Percentiles rank a stretch among this genome's conserved stretches.
These are phyloP conservation scores for Scorias spongiosa DNA, from an alignment of 2,329 filamentous ascomycete species.

Conservation along the genomic window DNA sequence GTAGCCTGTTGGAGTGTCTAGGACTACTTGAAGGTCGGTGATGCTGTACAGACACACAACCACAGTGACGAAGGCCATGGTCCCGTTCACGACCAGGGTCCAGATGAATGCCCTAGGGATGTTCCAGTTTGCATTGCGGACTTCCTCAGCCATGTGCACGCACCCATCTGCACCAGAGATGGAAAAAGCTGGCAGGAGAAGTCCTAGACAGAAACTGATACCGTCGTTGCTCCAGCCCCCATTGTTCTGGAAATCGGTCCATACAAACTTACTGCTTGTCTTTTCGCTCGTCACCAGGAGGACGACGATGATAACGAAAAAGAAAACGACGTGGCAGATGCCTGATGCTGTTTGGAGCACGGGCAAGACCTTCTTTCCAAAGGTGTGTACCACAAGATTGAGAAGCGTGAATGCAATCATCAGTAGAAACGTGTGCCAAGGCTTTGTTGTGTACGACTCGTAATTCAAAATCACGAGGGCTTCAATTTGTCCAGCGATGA, in stretches of 20 bases:
- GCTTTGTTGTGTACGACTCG: conserved; percentile 8
- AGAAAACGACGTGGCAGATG: conserved; percentile 5
- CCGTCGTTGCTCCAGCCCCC: conserved; percentile 21
- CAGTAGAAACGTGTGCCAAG: conserved; percentile 24
- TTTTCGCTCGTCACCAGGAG: background rate
- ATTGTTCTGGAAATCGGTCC: conserved; percentile 3
- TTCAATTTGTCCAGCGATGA: conserved; percentile 13
- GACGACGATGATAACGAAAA: conserved; percentile 8
- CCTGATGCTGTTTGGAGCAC: conserved; percentile 30
- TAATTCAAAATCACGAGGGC: conserved; percentile 18
- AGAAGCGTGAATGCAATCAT: conserved; percentile 27
- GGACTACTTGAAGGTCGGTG: conserved; percentile 3
- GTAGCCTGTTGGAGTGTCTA: conserved; percentile 7
- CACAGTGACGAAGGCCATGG: conserved; percentile 17
- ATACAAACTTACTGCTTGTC: background rate
- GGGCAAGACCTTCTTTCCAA: conserved; percentile 28
- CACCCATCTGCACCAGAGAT: conserved; percentile 32
- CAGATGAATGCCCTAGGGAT: conserved; percentile 32
- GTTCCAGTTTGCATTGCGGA: conserved; percentile 24
- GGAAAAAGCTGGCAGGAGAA: conserved; percentile 20
- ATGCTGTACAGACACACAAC: conserved; percentile 25
- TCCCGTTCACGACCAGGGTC: conserved; percentile 21
- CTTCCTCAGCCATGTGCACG: conserved; percentile 31
- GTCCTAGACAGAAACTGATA: conserved; percentile 24
- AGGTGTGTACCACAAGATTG: conserved; percentile 27